A percentile compares a stretch with the other conserved stretches of the same genome.
These are phyloP conservation scores for Solanum raphanifolium DNA, from an alignment of 257 asterid species.

Conservation along the genomic window DNA sequence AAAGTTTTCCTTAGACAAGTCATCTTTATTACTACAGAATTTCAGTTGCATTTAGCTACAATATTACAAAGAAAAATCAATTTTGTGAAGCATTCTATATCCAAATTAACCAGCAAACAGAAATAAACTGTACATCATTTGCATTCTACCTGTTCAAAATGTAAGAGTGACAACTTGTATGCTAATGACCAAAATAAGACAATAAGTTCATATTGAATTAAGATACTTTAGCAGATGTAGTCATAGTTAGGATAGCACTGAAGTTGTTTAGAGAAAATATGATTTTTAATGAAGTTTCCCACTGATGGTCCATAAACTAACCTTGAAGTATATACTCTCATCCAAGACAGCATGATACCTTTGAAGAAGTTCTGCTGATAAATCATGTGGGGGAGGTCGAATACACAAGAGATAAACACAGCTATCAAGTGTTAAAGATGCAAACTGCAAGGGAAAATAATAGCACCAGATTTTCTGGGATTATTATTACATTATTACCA, in stretches of 20 bases:
- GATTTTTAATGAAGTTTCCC: background rate
- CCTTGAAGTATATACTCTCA: slow-evolving; percentile 8
- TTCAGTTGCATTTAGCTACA: background rate
- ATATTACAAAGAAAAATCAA: background rate
- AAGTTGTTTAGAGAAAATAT: background rate
- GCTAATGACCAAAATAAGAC: background rate
- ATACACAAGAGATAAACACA: slow-evolving; percentile 13
- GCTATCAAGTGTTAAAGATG: slow-evolving; percentile 5
- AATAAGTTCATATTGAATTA: background rate
- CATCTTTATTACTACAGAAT: background rate
- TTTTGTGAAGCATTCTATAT: background rate
- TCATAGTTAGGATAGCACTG: background rate
- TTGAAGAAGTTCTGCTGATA: background rate
- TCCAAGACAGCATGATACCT: slow-evolving; percentile 3
- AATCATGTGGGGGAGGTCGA: slow-evolving; percentile 7
- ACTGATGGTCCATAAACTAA: background rate
- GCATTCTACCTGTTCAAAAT: background rate
- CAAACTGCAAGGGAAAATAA: background rate
- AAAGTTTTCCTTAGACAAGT: background rate
- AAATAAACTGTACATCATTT: background rate
- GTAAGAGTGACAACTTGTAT: background rate
- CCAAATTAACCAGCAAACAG: background rate
- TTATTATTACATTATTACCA: background rate
- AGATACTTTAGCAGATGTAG: background rate
- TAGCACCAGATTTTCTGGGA: background rate